Evolutionary conservation across 495 filamentous ascomycete species (phyloP).

Genomic region (Hyaloscypha finlandica): DNA sequence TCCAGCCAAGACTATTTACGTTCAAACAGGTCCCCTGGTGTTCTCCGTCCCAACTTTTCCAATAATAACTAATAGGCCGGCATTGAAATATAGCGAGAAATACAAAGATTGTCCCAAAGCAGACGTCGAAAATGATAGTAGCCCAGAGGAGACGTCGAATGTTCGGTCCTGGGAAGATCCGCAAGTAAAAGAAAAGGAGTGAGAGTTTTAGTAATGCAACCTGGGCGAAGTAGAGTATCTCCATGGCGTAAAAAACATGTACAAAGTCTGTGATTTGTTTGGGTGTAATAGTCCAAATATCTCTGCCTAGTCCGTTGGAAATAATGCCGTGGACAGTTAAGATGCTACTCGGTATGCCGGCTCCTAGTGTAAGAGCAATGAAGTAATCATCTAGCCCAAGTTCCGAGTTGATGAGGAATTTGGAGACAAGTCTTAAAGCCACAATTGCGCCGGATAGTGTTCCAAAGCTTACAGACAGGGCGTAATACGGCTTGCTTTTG

Average conservation of each 20-base stretch:
- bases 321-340: slow-evolving; percentile 23
- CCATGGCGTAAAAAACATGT: slow-evolving; percentile 28
- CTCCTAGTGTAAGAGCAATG: slow-evolving; percentile 13
- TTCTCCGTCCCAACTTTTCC: slow-evolving; percentile 43
- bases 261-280: slow-evolving; percentile 32
- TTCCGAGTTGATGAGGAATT: slow-evolving; percentile 9
- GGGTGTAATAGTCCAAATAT: slow-evolving; percentile 38
- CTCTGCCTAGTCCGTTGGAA: slow-evolving; percentile 36
- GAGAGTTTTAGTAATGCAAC: slow-evolving; percentile 39
- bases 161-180: slow-evolving; percentile 36
- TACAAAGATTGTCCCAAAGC: slow-evolving; percentile 43
- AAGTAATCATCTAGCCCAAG: slow-evolving; percentile 29
- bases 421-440: slow-evolving; percentile 22
- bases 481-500: slow-evolving; percentile 10
- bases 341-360: slow-evolving; percentile 23
- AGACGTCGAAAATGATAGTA: slow-evolving; percentile 40
- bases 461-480: slow-evolving; percentile 16
- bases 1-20: slow-evolving; percentile 48
- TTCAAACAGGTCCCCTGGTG: slow-evolving; percentile 46
- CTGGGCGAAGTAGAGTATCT: slow-evolving; percentile 37
- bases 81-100: slow-evolving; percentile 47
- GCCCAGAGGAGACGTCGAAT: slow-evolving; percentile 37
- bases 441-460: slow-evolving; percentile 19
- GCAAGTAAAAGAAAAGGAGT: slow-evolving; percentile 45
- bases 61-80: slow-evolving; percentile 42